Base-by-base conservation (phyloP, 2,329 filamentous ascomycete species). In the Exophiala dermatitidis region DNA sequence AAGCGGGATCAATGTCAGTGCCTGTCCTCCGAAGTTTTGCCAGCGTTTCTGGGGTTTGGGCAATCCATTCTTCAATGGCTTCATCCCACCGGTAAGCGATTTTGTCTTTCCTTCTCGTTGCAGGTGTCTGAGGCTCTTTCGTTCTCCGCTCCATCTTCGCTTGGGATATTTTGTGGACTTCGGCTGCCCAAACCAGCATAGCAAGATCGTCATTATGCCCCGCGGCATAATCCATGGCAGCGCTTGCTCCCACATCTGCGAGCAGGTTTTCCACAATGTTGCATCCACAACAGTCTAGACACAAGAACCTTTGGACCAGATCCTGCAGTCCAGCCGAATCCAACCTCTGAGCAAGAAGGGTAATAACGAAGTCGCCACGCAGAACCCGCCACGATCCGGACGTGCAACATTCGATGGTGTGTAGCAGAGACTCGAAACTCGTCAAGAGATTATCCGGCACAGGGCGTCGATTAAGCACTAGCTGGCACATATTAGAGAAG, bases 41-140 rank as follows among this genome's bases (percentile, higher is more conserved):
- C 29, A 48, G 29, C 19, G 41, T 45, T 47, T 62, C 65, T 30
- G 77, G 77, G 42, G 74, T 78, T 37, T 67, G 70, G 12, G 71
- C 75, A 47, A 81, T 73, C 77, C 78, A 81, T 64, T 80, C 78
- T 34, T 75, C 73, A 62, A 81, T 79, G 42, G 73, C 74, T 60
- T 79, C 77, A 62, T 80, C 78, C 77, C 77, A 81, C 32, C 74
- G 66, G 65, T 71, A 78, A 63, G 58, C 64, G 10, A 28, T 10
- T 33, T 28, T 46, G 34, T 32, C 38, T 46, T n/a, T 46, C 6
- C 54, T 42, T 28, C 59, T 61, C 4, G 48, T 46, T n/a, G 58
- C 61, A 46, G 60, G 37, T 5, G 34, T 37, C 28, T 2, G 49
- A 49, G 43, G 57, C 29, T 48, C 54, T 64, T 54, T 31, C 7